Evolutionary conservation across 768 basidiomycete genomes (phyloP).

Genomic region (Pisolithus sp.): DNA sequence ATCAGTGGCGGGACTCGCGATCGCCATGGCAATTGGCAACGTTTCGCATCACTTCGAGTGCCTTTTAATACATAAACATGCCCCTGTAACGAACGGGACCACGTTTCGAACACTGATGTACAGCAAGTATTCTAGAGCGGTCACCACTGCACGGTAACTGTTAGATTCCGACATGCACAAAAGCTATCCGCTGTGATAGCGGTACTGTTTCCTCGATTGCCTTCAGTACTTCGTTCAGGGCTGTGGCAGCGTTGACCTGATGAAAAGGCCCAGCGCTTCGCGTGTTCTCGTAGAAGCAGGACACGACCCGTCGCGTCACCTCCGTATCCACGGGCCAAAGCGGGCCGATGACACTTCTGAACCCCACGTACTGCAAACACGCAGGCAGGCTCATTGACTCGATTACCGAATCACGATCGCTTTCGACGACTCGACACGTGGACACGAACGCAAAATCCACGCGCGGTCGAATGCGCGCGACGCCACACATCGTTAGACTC

Average conservation of each 20-base stretch:
- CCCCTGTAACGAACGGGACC: too few species aligned
- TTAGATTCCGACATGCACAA: slow-evolving; percentile 25
- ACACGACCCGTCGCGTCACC: slow-evolving; percentile 15
- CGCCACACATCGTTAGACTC: slow-evolving; percentile 16
- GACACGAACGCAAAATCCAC: slow-evolving; percentile 33
- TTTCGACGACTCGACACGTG: slow-evolving; percentile 22
- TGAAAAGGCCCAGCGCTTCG: slow-evolving; percentile 5
- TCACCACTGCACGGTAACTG: background rate
- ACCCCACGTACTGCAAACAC: slow-evolving; percentile 28
- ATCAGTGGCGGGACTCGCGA: too few species aligned
- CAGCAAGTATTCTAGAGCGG: too few species aligned
- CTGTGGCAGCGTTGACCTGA: slow-evolving; percentile 12
- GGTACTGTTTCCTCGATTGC: slow-evolving; percentile 10
- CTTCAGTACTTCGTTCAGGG: slow-evolving; percentile 15
- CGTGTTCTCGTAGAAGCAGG: slow-evolving; percentile 19
- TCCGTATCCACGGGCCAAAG: slow-evolving; percentile 29
- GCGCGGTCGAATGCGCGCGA: slow-evolving; percentile 15
- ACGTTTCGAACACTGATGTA: too few species aligned
- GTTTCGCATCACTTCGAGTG: too few species aligned
- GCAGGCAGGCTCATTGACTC: slow-evolving; percentile 31
- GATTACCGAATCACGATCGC: slow-evolving; percentile 13
- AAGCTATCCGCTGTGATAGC: slow-evolving; percentile 20
- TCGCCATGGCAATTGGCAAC: too few species aligned
- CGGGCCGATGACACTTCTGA: slow-evolving; percentile 28
- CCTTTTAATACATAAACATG: too few species aligned